phyloP scores from a whole-genome alignment of 768 basidiomycete genomes.

The Phlebiopsis gigantea region DNA sequence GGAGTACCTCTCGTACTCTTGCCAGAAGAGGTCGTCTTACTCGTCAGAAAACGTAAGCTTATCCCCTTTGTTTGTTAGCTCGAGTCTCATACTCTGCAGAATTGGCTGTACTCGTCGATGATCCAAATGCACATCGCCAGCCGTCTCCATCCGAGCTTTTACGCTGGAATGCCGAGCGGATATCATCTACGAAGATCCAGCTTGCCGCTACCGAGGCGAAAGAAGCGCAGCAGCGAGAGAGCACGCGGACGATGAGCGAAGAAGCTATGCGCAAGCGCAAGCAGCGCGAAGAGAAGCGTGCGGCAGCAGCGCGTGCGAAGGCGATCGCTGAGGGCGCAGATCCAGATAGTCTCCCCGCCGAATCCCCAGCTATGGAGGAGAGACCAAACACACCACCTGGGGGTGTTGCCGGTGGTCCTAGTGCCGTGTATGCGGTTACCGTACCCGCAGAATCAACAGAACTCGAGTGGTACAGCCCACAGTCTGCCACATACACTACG shows the following conservation, averaged over 20 bases:
- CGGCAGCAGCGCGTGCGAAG: constrained; percentile 20
- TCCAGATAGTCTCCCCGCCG: not conserved
- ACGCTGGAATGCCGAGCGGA: constrained; percentile 48
- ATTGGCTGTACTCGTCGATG: constrained; percentile 72
- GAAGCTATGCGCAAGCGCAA: constrained; percentile 68
- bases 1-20: constrained; percentile 86
- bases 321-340: constrained; percentile 20
- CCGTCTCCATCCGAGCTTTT: constrained; percentile 44
- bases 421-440: constrained; percentile 44
- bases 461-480: constrained; percentile 64
- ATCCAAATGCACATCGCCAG: constrained; percentile 49
- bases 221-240: constrained; percentile 37
- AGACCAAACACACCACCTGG: constrained; percentile 11
- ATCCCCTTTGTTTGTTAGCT: not conserved
- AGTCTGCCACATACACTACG: constrained; percentile 41
- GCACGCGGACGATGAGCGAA: constrained; percentile 30
- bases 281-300: constrained; percentile 53
- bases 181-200: constrained; percentile 43
- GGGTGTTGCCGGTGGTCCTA: not conserved
- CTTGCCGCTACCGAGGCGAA: constrained; percentile 44
- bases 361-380: not conserved
- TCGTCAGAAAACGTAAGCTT: constrained; percentile 71
- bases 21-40: constrained; percentile 88
- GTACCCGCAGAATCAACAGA: constrained; percentile 60
- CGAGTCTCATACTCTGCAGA: constrained; percentile 36